phyloP scores from a whole-genome alignment of 73 alveolate species.

The Tetrahymena elliotti region DNA sequence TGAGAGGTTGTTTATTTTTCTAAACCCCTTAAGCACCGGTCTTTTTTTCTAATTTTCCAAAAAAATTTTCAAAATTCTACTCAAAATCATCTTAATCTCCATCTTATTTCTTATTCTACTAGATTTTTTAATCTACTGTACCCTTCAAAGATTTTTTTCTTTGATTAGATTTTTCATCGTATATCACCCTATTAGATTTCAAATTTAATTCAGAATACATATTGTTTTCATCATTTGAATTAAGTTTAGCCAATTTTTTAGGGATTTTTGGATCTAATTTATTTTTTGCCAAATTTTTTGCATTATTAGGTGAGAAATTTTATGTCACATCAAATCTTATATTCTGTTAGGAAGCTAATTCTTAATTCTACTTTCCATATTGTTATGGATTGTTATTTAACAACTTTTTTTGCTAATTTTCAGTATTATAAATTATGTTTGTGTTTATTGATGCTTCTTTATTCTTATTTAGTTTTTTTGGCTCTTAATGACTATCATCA shows the following conservation, averaged over 20 bases:
- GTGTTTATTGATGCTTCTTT: neutral
- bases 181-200: neutral
- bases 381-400: too few relatives aligned
- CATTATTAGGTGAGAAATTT: neutral
- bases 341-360: neutral
- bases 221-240: neutral
- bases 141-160: neutral
- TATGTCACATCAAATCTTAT: neutral
- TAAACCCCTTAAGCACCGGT: neutral
- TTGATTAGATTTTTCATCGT: neutral
- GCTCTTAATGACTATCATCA: neutral
- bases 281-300: neutral
- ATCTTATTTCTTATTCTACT: neutral
- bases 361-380: neutral
- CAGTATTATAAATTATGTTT: neutral
- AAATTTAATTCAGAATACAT: neutral
- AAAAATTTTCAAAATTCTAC: neutral
- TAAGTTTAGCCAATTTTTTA: neutral
- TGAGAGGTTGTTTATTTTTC: neutral
- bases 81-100: neutral
- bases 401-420: too few relatives aligned
- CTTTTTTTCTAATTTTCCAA: neutral
- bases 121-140: neutral
- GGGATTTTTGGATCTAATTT: neutral
- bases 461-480: neutral